phyloP scores from a whole-genome alignment of 129 eudicot genomes.

The Helianthus tuberosus region DNA sequence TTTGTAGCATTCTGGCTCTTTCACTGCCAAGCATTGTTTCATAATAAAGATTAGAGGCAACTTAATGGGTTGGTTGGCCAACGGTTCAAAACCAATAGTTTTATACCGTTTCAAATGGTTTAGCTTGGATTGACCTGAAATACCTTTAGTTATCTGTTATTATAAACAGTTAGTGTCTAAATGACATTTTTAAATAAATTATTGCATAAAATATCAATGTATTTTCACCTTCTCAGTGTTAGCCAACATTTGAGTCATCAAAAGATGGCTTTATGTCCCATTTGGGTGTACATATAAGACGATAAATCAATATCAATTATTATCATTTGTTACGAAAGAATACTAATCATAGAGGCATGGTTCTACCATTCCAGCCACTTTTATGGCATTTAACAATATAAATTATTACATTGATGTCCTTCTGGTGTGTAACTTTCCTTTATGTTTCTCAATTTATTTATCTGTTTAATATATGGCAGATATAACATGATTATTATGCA shows the following conservation, averaged over 20 bases:
- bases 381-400: conserved; percentile 88
- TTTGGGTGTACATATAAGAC: conserved; percentile 4
- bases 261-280: conserved; percentile 1
- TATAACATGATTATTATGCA: no score
- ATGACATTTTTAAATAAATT: not conserved
- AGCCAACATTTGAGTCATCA: not conserved
- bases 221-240: not conserved
- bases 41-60: conserved; percentile 9
- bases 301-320: conserved; percentile 2
- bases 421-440: conserved; percentile 52
- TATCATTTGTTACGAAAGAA: conserved; percentile 60
- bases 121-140: not conserved
- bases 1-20: conserved; percentile 83
- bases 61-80: not conserved
- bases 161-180: not conserved
- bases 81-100: not conserved
- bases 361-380: conserved; percentile 95
- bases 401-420: conserved; percentile 89
- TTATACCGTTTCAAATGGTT: not conserved
- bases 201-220: not conserved
- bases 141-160: not conserved
- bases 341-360: conserved; percentile 83
- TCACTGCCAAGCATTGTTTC: conserved; percentile 52
- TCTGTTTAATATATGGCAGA: no score
- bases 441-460: not conserved